A percentile compares a stretch with the other conserved stretches of the same genome.
Conservation (phyloP, 345 rosid genomes). For the Populus tremula region DNA sequence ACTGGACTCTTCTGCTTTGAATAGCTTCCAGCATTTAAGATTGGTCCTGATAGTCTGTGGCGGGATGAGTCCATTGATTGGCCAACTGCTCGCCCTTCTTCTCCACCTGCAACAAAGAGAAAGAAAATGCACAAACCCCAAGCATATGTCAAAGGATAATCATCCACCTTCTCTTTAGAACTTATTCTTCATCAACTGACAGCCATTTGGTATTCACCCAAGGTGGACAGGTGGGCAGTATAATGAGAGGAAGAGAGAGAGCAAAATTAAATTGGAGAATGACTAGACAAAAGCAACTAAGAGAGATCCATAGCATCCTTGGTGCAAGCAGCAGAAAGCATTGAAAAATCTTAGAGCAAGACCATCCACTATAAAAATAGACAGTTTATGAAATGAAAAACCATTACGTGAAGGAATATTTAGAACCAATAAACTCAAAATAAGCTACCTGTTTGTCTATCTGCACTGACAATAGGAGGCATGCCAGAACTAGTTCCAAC, state of each 20-base stretch:
- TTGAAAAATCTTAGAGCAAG: not conserved
- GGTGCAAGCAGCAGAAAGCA: not conserved
- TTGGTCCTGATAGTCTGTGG: slow-evolving; percentile 65
- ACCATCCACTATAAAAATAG: not conserved
- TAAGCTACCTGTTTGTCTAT: slow-evolving; percentile 53
- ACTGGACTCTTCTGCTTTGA: slow-evolving; percentile 66
- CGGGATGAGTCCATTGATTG: slow-evolving; percentile 67
- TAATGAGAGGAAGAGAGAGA: not conserved
- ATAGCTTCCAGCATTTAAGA: slow-evolving; percentile 51
- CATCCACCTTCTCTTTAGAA: not conserved
- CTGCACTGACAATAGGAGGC: slow-evolving; percentile 55
- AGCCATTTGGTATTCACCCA: not conserved
- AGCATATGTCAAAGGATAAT: not conserved
- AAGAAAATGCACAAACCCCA: not conserved
- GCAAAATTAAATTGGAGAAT: not conserved
- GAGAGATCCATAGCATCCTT: not conserved
- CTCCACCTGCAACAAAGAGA: slow-evolving; percentile 33
- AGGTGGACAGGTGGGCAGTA: not conserved
- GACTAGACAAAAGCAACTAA: not conserved
- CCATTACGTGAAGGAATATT: not conserved
- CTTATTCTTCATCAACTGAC: not conserved
- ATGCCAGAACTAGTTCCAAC: slow-evolving; percentile 76
- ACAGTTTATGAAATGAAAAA: not conserved
- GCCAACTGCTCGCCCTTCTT: slow-evolving; percentile 44
- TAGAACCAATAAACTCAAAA: not conserved